Evolutionary conservation across 2,329 filamentous ascomycete genomes (phyloP).

Genomic region (Fusarium palustre): DNA sequence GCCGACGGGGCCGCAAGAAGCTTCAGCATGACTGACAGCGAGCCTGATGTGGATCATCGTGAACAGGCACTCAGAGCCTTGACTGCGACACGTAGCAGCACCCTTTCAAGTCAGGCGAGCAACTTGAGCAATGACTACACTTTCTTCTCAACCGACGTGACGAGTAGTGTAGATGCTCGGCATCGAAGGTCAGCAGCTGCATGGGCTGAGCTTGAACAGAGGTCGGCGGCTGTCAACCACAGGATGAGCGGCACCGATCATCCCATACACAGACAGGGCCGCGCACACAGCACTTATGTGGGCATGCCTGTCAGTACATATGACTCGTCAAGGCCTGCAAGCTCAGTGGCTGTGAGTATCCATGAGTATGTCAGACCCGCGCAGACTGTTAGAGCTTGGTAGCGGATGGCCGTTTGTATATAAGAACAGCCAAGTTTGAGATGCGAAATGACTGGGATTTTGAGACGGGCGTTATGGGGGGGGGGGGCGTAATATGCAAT

Average conservation of each 20-base stretch:
- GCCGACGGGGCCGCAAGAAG: conserved; percentile 4
- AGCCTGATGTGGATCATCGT: conserved; percentile 31
- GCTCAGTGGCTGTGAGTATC: conserved; percentile 33
- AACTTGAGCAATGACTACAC: conserved; percentile 39
- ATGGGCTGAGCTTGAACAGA: conserved; percentile 36
- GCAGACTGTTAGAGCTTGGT: conserved; percentile 26
- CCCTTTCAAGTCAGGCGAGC: conserved; percentile 14
- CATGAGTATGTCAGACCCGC: conserved; percentile 36
- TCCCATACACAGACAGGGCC: conserved; percentile 15
- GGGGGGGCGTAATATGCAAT: conserved; percentile 20
- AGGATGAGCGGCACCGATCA: conserved; percentile 24
- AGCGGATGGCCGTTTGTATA: neutral
- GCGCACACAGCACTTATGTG: conserved; percentile 27
- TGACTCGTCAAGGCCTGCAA: conserved; percentile 23
- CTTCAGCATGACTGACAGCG: conserved; percentile 16
- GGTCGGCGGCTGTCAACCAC: conserved; percentile 5
- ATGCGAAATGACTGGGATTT: conserved; percentile 5
- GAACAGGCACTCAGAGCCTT: conserved; percentile 36
- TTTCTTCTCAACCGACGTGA: conserved; percentile 40
- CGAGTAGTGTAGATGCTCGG: conserved; percentile 15
- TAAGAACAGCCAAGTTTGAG: neutral
- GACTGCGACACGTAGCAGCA: conserved; percentile 21
- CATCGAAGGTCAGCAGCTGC: conserved; percentile 30
- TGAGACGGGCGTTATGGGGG: neutral
- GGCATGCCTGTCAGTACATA: conserved; percentile 22